A percentile compares a stretch with the other conserved stretches of the same genome.
Conservation (phyloP, 164 flowering plant species). For the Paratinospora sagittata region DNA sequence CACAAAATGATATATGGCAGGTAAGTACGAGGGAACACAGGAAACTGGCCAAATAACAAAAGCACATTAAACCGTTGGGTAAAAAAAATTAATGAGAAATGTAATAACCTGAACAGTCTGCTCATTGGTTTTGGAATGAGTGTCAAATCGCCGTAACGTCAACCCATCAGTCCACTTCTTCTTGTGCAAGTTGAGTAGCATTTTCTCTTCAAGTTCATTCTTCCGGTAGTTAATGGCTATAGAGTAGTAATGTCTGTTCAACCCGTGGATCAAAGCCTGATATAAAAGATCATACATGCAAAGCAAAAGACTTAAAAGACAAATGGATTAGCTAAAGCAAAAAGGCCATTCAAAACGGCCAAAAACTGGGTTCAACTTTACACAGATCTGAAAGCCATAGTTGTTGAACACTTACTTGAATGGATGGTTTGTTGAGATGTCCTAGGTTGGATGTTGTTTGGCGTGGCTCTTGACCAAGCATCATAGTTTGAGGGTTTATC, state of each 20-base stretch:
- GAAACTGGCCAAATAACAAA: not conserved
- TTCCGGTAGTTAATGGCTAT: constrained; percentile 95
- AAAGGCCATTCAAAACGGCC: not conserved
- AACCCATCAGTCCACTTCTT: constrained; percentile 98
- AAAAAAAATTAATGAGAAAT: not conserved
- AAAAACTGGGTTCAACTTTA: not conserved
- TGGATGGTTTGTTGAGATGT: constrained; percentile 35
- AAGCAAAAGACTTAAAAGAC: not conserved
- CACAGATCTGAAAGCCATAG: not conserved
- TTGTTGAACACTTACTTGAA: constrained; percentile 21
- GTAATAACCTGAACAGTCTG: constrained; percentile 58
- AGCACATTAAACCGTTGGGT: not conserved
- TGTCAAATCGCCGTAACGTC: constrained; percentile 24
- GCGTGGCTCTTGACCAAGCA: constrained; percentile 94
- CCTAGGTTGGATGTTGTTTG: constrained; percentile 92
- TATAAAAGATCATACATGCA: not conserved
- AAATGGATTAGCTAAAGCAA: not conserved
- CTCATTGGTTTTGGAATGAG: constrained; percentile 33
- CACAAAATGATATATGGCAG: too few species aligned
- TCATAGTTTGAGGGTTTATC: constrained; percentile 92
- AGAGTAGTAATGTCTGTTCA: constrained; percentile 95
- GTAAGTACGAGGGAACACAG: not conserved
- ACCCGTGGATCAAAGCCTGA: constrained; percentile 91
- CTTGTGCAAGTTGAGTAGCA: constrained; percentile 76
- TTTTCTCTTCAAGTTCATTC: constrained; percentile 66